Evolutionary conservation across 768 basidiomycete genomes (phyloP), one percentile per base, ranked within the genome.

Genomic region (Porpolomopsis calyptriformis): DNA sequence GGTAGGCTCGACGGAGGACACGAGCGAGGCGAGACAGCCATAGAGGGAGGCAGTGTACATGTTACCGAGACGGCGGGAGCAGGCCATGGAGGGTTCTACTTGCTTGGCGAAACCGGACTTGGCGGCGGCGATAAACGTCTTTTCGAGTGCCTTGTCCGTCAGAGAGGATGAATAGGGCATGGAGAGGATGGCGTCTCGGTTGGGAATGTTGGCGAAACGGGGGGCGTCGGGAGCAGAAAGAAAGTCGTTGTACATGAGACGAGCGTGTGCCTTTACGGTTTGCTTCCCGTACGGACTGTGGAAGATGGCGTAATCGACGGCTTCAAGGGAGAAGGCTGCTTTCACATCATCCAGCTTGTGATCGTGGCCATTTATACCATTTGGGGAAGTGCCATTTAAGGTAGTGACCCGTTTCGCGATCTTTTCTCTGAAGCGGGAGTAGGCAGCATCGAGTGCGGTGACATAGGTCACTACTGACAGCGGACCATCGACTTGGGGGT

Each of bases 201-300:
- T 71, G 49, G 85, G 73, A 49, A 90, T 64, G 58, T 76, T 73
- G 50, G 80, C 78, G 57, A 84, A 90, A 45, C 72, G 73, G 31
- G 88, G 68, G 29, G 73, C 70, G 6, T 72, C 66, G 25, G 96
- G 88, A 61, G 79, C 73, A 50, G 79, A 65, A 56, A 92, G 69
- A 74, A 93, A 99, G 70, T 99, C 96, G 64, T 92, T 87, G 71
- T 77, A 92, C 58, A 82, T 70, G 60, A 98, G 70, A 47, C 96
- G 87, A 29, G 88, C 94, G 62, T 94, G 84, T 36, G 89, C 92
- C 69, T 97, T 99, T 64, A 96, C 86, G 45, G 96, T 93, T 62
- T 96, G 87, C 71, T 99, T 99, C 70, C 96, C 94, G 65, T 97
- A 99, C 0, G 96, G 96, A 49, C 83, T 85, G 73, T 99, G 96